Base-by-base conservation (phyloP, 208 protist genomes). In the Trypanosoma congolense region DNA sequence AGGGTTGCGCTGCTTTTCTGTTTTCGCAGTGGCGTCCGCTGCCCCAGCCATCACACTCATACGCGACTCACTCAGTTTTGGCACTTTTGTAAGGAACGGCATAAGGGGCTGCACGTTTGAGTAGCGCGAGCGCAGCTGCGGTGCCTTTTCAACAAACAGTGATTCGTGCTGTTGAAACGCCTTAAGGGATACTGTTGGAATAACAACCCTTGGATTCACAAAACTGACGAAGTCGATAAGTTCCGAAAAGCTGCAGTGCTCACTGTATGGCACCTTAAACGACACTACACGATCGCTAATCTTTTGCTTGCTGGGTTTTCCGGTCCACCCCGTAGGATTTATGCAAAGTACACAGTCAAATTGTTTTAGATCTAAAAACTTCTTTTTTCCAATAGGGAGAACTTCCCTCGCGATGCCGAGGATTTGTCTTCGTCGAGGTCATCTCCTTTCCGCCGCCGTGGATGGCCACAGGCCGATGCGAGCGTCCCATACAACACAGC, bases 211-310 rank as follows among this genome's bases (percentile, higher is more conserved):
- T 0, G 88, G 88, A 65, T 93, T 90, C 6, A 92, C 40, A 44
- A 83, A 72, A 33, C 30, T 56, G 4, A 93, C 85, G 72, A 95
- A 95, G 22, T 72, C 55, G 12, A 90, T 28, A 56, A 95, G 66
- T 58, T 95, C 88, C 6, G 70, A 49, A 62, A 95, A 93, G 50
- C 72, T 77, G 59, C 78, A 78, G 75, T 95, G 88, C 59, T 95
- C 88, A 50, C 83, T 92, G 59, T 95, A 95, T 5, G 88, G 85
- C 1, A 95, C 64, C 24, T 69, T 55, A 8, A 94, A 60, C 22
- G 83, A 44, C 16, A 53, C 71, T 8, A 75, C 31, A 30, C 52
- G 52, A 2, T 62, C 52, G 8, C 52, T 67, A 16, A 89, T 45
- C 3, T 22, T 42, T 29, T 61, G 48, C 31, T 48, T 53, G 16